These are phyloP conservation scores for Boletus rubroflammeus DNA, from an alignment of 768 basidiomycete genomes.

Conservation along the genomic window DNA sequence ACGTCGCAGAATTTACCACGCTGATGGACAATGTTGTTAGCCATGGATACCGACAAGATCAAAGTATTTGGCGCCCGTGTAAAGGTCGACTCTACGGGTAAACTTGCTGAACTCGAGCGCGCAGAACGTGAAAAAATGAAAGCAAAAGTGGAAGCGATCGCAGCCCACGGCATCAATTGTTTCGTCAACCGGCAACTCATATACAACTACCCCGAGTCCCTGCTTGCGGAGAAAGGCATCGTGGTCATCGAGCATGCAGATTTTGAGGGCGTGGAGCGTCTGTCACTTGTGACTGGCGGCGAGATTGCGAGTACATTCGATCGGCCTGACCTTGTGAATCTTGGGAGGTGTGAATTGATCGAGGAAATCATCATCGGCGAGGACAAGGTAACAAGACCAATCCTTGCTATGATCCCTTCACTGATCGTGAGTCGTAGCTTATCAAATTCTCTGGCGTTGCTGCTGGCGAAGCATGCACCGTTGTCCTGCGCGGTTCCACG, in stretches of 20 bases:
- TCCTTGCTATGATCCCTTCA: neutral
- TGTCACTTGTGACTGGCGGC: constrained; percentile 95
- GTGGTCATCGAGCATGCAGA: constrained; percentile 98
- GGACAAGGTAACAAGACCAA: constrained; percentile 69
- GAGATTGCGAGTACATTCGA: constrained; percentile 98
- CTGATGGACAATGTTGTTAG: constrained; percentile 37
- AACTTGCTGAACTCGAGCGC: constrained; percentile 95
- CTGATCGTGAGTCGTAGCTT: constrained; percentile 49
- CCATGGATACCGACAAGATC: constrained; percentile 99
- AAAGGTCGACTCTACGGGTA: constrained; percentile 93
- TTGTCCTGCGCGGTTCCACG: constrained; percentile 95
- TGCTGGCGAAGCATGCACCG: constrained; percentile 96
- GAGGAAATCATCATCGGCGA: constrained; percentile 99
- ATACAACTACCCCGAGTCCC: constrained; percentile 98
- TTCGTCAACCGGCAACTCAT: constrained; percentile 98
- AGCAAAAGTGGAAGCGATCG: constrained; percentile 92
- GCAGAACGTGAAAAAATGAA: constrained; percentile 99
- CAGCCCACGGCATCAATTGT: constrained; percentile 90
- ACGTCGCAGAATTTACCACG: neutral
- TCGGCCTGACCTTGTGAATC: constrained; percentile 84
- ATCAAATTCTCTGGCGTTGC: constrained; percentile 99
- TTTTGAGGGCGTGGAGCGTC: constrained; percentile 95
- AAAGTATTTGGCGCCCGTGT: constrained; percentile 97
- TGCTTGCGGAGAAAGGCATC: constrained; percentile 93
- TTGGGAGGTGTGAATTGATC: constrained; percentile 90